Evolutionary conservation across 2,329 filamentous ascomycete genomes (phyloP), one percentile per base, ranked within the genome.

Genomic region (Colletotrichum tabaci): DNA sequence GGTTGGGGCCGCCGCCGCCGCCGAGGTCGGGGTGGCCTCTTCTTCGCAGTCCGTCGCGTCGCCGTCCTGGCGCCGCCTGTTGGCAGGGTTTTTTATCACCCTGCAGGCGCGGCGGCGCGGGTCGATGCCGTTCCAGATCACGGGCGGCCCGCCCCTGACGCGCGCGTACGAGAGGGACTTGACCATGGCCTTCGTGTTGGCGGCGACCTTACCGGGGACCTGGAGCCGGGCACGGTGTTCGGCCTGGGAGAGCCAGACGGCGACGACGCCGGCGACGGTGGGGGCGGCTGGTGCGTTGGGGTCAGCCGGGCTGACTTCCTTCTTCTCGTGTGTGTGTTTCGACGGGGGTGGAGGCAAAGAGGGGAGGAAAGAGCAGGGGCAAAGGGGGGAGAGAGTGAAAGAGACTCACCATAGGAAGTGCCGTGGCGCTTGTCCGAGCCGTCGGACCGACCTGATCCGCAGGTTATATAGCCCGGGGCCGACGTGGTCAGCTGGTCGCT

Each of bases 61-160:
- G 26, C 26, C 26, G 26, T 26, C 26, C 26, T 26, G 26, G 26
- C 26, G 26, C 26, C 26, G 26, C 4, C 26, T 26, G 26, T 26
- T 26, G 26, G 26, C 26, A 26, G 26, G 3, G 26, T 26, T 26
- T 26, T 3, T 3, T 3, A 26, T 26, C 26, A 4, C 26, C 26
- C 26, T 26, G 4, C 61, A 70, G 9, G 47, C 26, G 26, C 42
- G 42, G 8, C 47, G 42, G 8, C 61, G 47, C 13, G 62, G 67
- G 40, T 70, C 62, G 16, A 66, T 61, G 10, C 67, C 67, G 55
- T 66, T 70, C 67, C 67, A 70, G 15, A 66, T 49, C 26, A 70
- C 62, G 6, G 47, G 21, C 9, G 56, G 62, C 21, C 35, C 49
- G 8, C 55, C 61, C 13, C 38, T 15, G 2, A 42, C 2, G 47